phyloP scores from a whole-genome alignment of 768 basidiomycete species.

The Pleurotus tuoliensis region DNA sequence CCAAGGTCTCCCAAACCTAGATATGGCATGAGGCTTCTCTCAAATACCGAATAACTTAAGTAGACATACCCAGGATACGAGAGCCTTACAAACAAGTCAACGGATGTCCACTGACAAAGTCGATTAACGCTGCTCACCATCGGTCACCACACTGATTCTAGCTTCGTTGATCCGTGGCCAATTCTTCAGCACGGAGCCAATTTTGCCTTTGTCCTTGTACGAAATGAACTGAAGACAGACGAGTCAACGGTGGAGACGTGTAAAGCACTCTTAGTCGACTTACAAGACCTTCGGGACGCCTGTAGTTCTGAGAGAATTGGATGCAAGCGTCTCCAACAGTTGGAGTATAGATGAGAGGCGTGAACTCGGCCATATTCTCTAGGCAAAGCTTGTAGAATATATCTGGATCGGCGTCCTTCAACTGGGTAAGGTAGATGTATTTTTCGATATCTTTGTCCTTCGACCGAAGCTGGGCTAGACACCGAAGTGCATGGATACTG shows the following conservation, averaged over 20 bases:
- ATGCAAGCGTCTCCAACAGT: conserved; percentile 90
- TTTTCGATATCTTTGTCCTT: conserved; percentile 76
- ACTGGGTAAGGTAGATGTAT: conserved; percentile 77
- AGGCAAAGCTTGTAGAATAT: conserved; percentile 80
- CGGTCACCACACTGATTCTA: conserved; percentile 91
- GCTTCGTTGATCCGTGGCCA: conserved; percentile 74
- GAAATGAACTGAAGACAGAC: conserved; percentile 56
- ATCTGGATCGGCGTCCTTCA: conserved; percentile 67
- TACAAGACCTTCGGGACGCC: conserved; percentile 72
- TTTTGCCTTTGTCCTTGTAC: conserved; percentile 79
- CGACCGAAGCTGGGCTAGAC: conserved; percentile 67
- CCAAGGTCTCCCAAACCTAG: conserved; percentile 85
- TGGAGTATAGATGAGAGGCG: conserved; percentile 88
- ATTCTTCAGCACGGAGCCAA: conserved; percentile 62
- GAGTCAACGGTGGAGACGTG: too few relatives aligned
- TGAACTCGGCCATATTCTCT: conserved; percentile 63
- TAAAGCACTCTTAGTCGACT: conserved; percentile 11
- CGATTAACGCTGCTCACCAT: conserved; percentile 47
- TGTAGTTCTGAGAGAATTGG: conserved; percentile 76
- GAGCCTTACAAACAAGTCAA: conserved; percentile 48
- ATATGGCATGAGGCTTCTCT: conserved; percentile 22
- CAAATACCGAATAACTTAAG: not conserved
- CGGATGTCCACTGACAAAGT: not conserved
- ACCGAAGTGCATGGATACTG: conserved; percentile 51
- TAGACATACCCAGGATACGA: conserved; percentile 79